Evolutionary conservation across 352 stramenopile species (phyloP), one percentile per base, ranked within the genome.

Genomic region (Albugo candida): DNA sequence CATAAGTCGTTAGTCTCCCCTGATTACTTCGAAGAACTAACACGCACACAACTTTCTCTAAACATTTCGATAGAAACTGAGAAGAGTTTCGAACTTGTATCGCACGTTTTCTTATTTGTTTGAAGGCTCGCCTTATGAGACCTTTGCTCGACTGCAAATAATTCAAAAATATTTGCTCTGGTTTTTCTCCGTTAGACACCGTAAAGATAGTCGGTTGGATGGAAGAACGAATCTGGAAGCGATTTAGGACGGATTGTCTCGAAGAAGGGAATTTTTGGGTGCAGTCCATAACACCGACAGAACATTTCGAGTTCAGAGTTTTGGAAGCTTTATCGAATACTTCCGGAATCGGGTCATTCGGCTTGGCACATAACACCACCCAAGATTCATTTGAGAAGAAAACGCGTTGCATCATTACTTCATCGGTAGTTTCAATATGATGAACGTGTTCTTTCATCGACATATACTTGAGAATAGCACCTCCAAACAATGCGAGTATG

Each of bases 331-430:
- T 71, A 40, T 68, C 65, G 45, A 84, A 87, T 1, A 79, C 67
- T 16, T 82, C 71, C 1, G 77, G 74, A 19, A 91, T 53, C 10
- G 79, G 59, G 24, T 82, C 70, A 37, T 91, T 67, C 2, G 70
- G 64, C 13, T 68, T 64, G 12, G 63, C 59, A 53, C 77, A 91
- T 11, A 91, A 59, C 54, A 91, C 74, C 19, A 83, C 58, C 74
- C 77, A 91, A 8, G 77, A 75, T 53, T 91, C 77, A 1, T 75
- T 75, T 0, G 74, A 87, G 53, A 60, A 67, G 51, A 91, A 85
- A 14, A 91, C 77, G 39, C 72, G 74, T 39, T 64, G 51, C 49
- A 85, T 62, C 36, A 83, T 56, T 41, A 20, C 47, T 24, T 54
- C 39, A 50, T 91, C 56, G 27, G 62, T 61, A 36, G 79, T 62